phyloP scores from a whole-genome alignment of 257 asterid genomes.

The Mentha longifolia region DNA sequence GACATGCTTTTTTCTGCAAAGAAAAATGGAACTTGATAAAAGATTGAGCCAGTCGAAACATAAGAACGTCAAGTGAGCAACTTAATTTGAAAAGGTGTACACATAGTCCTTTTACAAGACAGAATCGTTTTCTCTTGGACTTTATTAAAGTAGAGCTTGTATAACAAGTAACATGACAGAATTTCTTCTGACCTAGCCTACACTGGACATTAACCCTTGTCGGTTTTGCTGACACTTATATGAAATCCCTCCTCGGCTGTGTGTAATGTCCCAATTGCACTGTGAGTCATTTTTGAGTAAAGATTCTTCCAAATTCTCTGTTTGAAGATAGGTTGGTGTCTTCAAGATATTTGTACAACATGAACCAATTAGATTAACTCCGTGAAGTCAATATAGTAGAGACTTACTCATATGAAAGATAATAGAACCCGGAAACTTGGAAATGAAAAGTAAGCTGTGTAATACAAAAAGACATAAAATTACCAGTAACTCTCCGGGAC shows the following conservation, averaged over 20 bases:
- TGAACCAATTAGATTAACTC: not conserved
- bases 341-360: constrained; percentile 3
- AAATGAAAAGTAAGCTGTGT: not conserved
- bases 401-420: not conserved
- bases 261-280: not conserved
- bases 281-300: not conserved
- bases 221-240: not conserved
- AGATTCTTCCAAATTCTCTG: not conserved
- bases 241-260: not conserved
- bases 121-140: not conserved
- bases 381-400: not conserved
- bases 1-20: not conserved
- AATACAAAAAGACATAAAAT: not conserved
- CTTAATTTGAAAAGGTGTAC: not conserved
- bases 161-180: not conserved
- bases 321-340: not conserved
- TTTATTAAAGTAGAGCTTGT: not conserved
- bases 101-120: not conserved
- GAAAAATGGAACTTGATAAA: not conserved
- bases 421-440: not conserved
- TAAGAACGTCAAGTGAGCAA: not conserved
- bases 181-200: not conserved
- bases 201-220: not conserved
- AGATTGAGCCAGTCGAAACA: not conserved
- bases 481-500: not conserved